Evolutionary conservation across 2,329 filamentous ascomycete species (phyloP), one percentile per base, ranked within the genome.

Genomic region (Fusarium fracticaudum): DNA sequence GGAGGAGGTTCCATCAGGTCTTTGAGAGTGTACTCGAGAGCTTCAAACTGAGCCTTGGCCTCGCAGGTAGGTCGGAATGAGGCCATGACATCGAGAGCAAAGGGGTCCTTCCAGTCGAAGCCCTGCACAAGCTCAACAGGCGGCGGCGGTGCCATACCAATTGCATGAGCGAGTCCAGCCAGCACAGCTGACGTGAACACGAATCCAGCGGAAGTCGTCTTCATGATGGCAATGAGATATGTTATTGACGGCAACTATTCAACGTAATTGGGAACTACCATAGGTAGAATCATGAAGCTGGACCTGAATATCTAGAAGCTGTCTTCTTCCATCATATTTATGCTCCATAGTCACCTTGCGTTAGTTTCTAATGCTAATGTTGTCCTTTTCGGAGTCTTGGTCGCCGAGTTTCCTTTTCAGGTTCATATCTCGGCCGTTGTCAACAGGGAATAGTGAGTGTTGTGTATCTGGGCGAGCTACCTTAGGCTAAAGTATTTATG

Each of bases 81-180:
- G 41, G 77, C 72, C 45, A 81, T 76, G 29, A 71, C 47, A 18
- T 73, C 70, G 17, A 74, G 72, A 10, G 69, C 59, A 79, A 86
- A 86, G 8, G 85, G 85, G 69, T 86, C 77, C 40, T 75, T 71
- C 84, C 84, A 87, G 57, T 79, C 75, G 72, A 86, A 87, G 71
- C 81, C 80, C 35, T 82, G 78, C 31, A 84, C 79, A 61, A 80
- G 75, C n/a, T 80, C 79, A 11, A 83, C 78, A 31, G 81, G 77
- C 54, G 69, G 69, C 15, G 81, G 79, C 22, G 78, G 77, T 33
- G 72, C 69, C 45, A 79, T 77, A 18, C 69, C 59, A 53, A 84
- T 75, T 33, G 79, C 77, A 29, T 80, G 77, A 41, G 78, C 64
- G 40, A 71, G 59, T 5, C 74, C 69, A 24, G 73, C 54, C 35